A percentile compares a stretch with the other conserved stretches of the same genome.
phyloP scores from a whole-genome alignment of 495 filamentous ascomycete species.

The Xylaria sp. region DNA sequence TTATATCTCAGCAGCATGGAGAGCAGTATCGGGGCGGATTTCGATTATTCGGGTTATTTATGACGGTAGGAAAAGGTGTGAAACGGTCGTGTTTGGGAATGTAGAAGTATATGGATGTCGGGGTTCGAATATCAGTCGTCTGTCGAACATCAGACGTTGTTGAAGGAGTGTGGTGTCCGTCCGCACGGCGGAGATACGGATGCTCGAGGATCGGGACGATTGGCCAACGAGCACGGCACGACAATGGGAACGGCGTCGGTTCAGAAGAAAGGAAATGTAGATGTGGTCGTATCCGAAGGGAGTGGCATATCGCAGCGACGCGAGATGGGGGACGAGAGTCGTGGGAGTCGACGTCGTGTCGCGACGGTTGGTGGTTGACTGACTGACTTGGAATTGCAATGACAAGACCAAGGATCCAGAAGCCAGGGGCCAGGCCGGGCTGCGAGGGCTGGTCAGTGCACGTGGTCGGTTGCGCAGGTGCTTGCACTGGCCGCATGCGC shows the following conservation, averaged over 20 bases:
- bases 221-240: neutral
- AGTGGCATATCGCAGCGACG: slow-evolving; percentile 30
- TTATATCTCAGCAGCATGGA: neutral
- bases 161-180: slow-evolving; percentile 23
- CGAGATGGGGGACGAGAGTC: slow-evolving; percentile 9
- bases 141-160: slow-evolving; percentile 6
- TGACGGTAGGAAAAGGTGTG: neutral
- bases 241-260: slow-evolving; percentile 9
- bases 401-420: slow-evolving; percentile 1
- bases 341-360: slow-evolving; percentile 20
- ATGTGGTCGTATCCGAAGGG: slow-evolving; percentile 9
- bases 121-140: neutral
- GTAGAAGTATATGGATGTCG: neutral
- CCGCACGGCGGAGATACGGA: slow-evolving; percentile 21
- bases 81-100: neutral
- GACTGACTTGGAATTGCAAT: slow-evolving; percentile 14
- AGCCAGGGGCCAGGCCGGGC: neutral
- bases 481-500: slow-evolving; percentile 5
- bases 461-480: neutral
- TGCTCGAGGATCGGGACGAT: neutral
- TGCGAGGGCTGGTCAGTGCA: slow-evolving; percentile 18
- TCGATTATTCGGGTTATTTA: neutral
- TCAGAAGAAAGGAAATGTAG: slow-evolving; percentile 20
- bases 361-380: slow-evolving; percentile 25
- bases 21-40: neutral